phyloP scores from a whole-genome alignment of 83 land plant genomes.

The Picea engelmannii region DNA sequence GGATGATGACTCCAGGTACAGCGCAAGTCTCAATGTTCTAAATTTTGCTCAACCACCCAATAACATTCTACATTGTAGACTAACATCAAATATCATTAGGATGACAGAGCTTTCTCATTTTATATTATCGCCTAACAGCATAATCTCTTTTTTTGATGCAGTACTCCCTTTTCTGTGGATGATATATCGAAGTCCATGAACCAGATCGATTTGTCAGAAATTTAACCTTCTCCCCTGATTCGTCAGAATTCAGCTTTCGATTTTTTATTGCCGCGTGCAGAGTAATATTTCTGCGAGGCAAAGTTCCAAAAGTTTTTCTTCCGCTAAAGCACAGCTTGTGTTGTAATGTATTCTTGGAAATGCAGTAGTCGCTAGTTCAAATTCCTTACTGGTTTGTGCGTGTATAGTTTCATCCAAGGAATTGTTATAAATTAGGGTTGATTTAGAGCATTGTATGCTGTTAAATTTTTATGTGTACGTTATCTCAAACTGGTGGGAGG shows the following conservation, averaged over 20 bases:
- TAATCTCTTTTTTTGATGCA: conserved; percentile 19
- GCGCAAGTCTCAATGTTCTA: neutral
- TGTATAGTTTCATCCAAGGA: neutral
- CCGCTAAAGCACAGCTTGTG: conserved; percentile 15
- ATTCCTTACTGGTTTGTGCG: conserved; percentile 5
- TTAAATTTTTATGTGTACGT: neutral
- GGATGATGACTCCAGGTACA: conserved; percentile 96
- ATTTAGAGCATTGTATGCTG: neutral
- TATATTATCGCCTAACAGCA: neutral
- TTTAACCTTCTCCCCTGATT: conserved; percentile 50
- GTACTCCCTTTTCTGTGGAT: conserved; percentile 60
- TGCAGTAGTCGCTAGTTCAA: neutral
- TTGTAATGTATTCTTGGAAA: conserved; percentile 10
- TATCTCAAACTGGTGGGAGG: neutral
- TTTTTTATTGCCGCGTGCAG: conserved; percentile 22
- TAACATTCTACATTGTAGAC: neutral
- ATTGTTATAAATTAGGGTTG: conserved; percentile 1
- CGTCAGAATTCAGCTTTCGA: conserved; percentile 33
- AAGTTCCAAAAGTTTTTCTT: conserved; percentile 5
- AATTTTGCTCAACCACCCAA: neutral
- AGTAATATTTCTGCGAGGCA: conserved; percentile 9
- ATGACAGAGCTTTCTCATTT: neutral
- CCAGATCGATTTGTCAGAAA: conserved; percentile 47
- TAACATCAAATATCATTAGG: neutral
- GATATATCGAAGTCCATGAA: conserved; percentile 61